Evolutionary conservation across 495 filamentous ascomycete species (phyloP).

Genomic region (Penicillium fimorum): DNA sequence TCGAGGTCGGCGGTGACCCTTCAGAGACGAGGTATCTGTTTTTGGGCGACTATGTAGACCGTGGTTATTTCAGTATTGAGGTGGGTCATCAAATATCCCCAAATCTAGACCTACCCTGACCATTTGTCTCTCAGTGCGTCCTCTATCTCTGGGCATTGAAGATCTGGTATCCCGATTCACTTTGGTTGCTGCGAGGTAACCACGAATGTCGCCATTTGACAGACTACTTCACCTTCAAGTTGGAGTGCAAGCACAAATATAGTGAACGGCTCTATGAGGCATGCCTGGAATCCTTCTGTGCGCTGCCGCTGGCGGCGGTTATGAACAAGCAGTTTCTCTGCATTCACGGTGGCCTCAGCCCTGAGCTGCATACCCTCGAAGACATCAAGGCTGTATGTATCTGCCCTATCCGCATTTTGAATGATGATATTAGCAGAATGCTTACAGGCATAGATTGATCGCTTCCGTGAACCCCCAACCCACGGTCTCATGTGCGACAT

Average conservation of each 20-base stretch:
- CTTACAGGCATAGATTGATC: slow-evolving; percentile 70
- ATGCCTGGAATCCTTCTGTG: slow-evolving; percentile 97
- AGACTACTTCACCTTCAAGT: slow-evolving; percentile 99
- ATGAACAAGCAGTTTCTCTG: slow-evolving; percentile 99
- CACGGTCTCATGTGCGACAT: slow-evolving; percentile 99
- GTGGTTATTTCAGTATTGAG: slow-evolving; percentile 98
- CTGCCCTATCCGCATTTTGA: neutral
- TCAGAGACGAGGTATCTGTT: slow-evolving; percentile 96
- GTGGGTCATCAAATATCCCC: slow-evolving; percentile 35
- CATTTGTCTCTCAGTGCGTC: slow-evolving; percentile 65
- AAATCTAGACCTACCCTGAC: slow-evolving; percentile 2
- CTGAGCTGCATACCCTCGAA: slow-evolving; percentile 92
- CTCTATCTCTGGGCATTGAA: slow-evolving; percentile 97
- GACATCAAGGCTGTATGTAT: slow-evolving; percentile 78
- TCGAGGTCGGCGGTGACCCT: slow-evolving; percentile 96
- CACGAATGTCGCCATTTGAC: slow-evolving; percentile 98
- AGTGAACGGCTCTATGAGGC: slow-evolving; percentile 95
- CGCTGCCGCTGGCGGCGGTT: slow-evolving; percentile 87
- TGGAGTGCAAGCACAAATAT: slow-evolving; percentile 99
- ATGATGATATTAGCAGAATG: neutral
- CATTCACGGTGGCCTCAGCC: slow-evolving; percentile 94
- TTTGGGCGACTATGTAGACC: slow-evolving; percentile 95
- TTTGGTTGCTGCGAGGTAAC: slow-evolving; percentile 96
- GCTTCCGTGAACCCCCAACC: slow-evolving; percentile 94
- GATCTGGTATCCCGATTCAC: slow-evolving; percentile 97